Percentiles rank a stretch among this genome's conserved stretches.
These are phyloP conservation scores for Malassezia slooffiae DNA, from an alignment of 1,284 basidiomycete genomes.

Conservation along the genomic window DNA sequence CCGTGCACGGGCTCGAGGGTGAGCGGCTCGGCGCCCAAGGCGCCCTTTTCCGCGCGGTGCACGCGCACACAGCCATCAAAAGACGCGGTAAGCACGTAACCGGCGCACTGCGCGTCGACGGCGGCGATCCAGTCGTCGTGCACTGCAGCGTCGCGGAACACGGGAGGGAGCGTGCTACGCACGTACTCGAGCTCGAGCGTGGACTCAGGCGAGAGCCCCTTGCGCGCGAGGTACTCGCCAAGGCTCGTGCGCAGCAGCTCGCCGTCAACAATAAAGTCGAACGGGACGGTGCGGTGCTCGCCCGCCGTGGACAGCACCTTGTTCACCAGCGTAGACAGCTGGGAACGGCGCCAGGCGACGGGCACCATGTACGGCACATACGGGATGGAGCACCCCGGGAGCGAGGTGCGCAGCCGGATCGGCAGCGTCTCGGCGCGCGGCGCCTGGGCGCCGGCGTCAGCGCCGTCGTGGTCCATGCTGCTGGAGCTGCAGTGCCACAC, in stretches of 20 bases:
- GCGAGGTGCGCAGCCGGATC: constrained; percentile 14
- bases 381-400: constrained; percentile 13
- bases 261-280: constrained; percentile 81
- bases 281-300: constrained; percentile 59
- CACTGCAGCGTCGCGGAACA: constrained; percentile 65
- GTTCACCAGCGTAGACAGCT: constrained; percentile 95
- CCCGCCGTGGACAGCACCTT: constrained; percentile 65
- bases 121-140: constrained; percentile 92
- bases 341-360: constrained; percentile 76
- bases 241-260: constrained; percentile 66
- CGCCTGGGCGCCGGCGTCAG: neutral
- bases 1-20: constrained; percentile 21
- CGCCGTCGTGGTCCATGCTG: neutral
- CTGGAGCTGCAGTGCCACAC: neutral
- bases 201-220: constrained; percentile 62
- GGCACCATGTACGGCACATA: constrained; percentile 77
- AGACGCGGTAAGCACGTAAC: constrained; percentile 53
- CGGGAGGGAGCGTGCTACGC: constrained; percentile 77
- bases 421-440: constrained; percentile 9
- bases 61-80: constrained; percentile 45
- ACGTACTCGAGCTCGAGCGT: constrained; percentile 90
- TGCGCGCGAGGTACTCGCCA: constrained; percentile 64
- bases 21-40: constrained; percentile 19
- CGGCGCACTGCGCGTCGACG: constrained; percentile 56
- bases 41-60: constrained; percentile 21